Base-by-base conservation (phyloP, 192 early-diverging fungal species). In the Backusella morwellensis region DNA sequence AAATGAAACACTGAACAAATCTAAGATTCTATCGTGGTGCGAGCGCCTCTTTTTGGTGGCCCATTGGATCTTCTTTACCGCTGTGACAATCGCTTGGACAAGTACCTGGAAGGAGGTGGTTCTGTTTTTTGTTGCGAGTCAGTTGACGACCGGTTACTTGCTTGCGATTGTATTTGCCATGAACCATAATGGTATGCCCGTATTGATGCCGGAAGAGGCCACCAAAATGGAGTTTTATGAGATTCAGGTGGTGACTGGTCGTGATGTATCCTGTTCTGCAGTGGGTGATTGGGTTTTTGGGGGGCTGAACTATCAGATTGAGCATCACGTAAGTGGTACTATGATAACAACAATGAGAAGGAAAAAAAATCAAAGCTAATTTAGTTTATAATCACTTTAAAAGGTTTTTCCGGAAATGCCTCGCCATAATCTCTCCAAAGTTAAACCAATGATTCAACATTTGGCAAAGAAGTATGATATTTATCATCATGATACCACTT, bases 181-280 rank as follows among this genome's bases (percentile, higher is more conserved):
- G 35, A 95, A 95, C 83, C 94, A 95, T 83, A 93, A 90, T 83
- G 94, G 94, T 50, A 95, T 94, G 93, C 90, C 92, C 14, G 85
- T 95, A 32, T 89, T 92, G 80, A 86, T 88, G 6, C 76, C 84
- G 67, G 83, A 90, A 38, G 84, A 93, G 75, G 84, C 91, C 47
- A 78, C 85, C 19, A 78, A 86, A 5, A 90, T 91, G 85, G 90
- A 94, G 75, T 95, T 94, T 77, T 94, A 89, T 78, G 86, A 89
- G 59, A 88, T 93, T 40, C 90, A 92, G 59, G 87, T 93, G 66
- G 77, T 90, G 15, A 95, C 94, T 52, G 94, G 92, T 29, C 90
- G 94, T 75, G 89, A 94, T 86, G 92, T 95, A 19, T 74, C 81
- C 63, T 78, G 87, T 19, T 79, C 77, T 78, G 40, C 81, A 9